Percentiles rank a stretch among this genome's conserved stretches.
These are phyloP conservation scores for Crithidia fasciculata DNA, from an alignment of 208 protist genomes.

Conservation along the genomic window DNA sequence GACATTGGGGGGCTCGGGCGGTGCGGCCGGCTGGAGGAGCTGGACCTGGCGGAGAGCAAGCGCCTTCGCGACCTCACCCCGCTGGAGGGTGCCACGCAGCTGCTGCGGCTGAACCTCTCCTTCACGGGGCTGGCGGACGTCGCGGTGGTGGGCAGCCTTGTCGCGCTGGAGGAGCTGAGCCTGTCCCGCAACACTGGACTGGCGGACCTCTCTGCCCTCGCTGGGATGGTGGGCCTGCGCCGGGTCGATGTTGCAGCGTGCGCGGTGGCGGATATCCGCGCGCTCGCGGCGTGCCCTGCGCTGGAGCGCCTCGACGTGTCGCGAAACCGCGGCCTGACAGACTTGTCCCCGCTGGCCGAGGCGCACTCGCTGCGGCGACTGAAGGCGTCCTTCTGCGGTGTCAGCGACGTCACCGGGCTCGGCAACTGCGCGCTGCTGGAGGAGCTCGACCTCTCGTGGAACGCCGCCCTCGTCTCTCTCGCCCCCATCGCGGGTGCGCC, in stretches of 20 bases:
- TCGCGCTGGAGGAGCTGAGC: conserved; percentile 11
- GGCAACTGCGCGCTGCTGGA: background rate
- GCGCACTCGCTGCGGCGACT: conserved; percentile 1
- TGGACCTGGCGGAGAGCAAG: conserved; percentile 6
- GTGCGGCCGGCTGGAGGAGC: conserved; percentile 7
- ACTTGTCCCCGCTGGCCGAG: conserved; percentile 5
- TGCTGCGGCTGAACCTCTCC: conserved; percentile 3
- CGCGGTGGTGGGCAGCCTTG: background rate
- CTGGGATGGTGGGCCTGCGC: background rate
- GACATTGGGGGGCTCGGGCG: conserved; percentile 13
- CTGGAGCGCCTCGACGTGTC: conserved; percentile 9
- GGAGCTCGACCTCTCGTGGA: conserved; percentile 9
- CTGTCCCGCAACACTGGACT: background rate
- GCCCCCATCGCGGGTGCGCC: conserved; percentile 1
- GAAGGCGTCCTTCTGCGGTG: conserved; percentile 15
- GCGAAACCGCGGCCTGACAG: background rate
- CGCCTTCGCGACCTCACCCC: conserved; percentile 3
- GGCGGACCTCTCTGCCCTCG: background rate
- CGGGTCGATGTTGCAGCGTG: conserved; percentile 3
- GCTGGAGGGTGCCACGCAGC: conserved; percentile 4
- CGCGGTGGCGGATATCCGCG: conserved; percentile 2
- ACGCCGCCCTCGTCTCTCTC: background rate
- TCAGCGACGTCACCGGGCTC: background rate
- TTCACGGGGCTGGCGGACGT: background rate
- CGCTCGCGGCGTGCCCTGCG: background rate